These are phyloP conservation scores for Mycena filopes DNA, from an alignment of 768 basidiomycete genomes.

Conservation along the genomic window DNA sequence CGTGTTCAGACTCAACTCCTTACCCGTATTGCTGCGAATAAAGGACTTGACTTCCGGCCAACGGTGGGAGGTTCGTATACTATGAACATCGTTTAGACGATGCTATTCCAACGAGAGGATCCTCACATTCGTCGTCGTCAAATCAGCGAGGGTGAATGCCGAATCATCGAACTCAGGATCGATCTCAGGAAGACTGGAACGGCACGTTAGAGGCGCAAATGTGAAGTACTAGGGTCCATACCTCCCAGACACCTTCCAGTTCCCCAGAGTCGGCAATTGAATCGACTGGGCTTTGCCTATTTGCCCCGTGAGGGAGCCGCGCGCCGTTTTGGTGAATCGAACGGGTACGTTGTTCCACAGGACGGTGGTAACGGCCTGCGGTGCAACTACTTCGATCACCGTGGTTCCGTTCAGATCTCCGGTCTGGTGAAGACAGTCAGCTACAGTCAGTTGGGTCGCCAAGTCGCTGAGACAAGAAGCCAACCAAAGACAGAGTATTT, in stretches of 20 bases:
- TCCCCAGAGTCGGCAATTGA: constrained; percentile 46
- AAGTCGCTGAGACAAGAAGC: constrained; percentile 7
- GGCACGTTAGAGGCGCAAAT: too few species aligned
- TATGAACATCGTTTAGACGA: constrained; percentile 31
- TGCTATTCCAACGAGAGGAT: neutral
- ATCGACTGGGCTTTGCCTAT: constrained; percentile 34
- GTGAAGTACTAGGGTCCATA: constrained; percentile 27
- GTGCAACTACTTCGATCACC: constrained; percentile 54
- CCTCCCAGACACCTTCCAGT: constrained; percentile 63
- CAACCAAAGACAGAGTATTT: constrained; percentile 48
- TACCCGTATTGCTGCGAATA: constrained; percentile 67
- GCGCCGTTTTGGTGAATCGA: constrained; percentile 37
- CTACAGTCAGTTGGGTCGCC: neutral
- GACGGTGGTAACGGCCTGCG: constrained; percentile 45
- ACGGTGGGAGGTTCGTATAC: constrained; percentile 61
- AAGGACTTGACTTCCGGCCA: constrained; percentile 55
- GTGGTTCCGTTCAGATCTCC: constrained; percentile 65
- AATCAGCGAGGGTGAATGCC: constrained; percentile 52
- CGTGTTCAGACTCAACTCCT: constrained; percentile 20
- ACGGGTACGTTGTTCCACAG: constrained; percentile 54
- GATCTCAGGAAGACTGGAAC: constrained; percentile 64
- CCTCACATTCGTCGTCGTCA: constrained; percentile 58
- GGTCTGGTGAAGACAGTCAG: constrained; percentile 44
- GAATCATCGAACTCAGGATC: constrained; percentile 59
- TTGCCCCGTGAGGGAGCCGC: constrained; percentile 44